These are phyloP conservation scores for Cladophialophora bantiana DNA, from an alignment of 2,329 filamentous ascomycete species.

Conservation along the genomic window DNA sequence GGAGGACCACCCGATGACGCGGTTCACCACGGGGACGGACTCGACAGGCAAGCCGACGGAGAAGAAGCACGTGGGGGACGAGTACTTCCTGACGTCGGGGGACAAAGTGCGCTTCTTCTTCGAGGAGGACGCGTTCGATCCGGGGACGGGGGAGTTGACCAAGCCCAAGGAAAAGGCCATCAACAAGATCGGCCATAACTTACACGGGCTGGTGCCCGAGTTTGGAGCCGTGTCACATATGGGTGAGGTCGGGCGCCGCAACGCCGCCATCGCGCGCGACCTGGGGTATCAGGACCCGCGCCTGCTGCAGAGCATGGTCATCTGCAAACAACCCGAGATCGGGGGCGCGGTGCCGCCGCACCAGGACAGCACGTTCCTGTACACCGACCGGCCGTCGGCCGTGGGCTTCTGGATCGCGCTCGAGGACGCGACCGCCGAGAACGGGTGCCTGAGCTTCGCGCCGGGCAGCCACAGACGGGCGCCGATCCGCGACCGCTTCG, in stretches of 20 bases:
- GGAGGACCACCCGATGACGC: conserved; percentile 87
- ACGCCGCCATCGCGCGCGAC: conserved; percentile 69
- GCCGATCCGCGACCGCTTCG: conserved; percentile 75
- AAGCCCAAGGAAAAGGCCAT: conserved; percentile 85
- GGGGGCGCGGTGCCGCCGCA: conserved; percentile 90
- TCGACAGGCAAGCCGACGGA: conserved; percentile 54
- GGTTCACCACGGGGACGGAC: conserved; percentile 84
- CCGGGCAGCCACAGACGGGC: conserved; percentile 80
- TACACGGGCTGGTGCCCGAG: conserved; percentile 72
- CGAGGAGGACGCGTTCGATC: conserved; percentile 87
- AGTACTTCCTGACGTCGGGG: conserved; percentile 88
- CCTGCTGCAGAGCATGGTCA: conserved; percentile 92
- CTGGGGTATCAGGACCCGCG: conserved; percentile 79
- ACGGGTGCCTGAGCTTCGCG: conserved; percentile 88
- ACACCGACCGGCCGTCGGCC: conserved; percentile 85
- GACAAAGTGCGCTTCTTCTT: conserved; percentile 98
- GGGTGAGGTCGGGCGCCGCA: conserved; percentile 49
- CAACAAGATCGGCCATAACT: conserved; percentile 85
- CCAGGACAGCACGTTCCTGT: conserved; percentile 91
- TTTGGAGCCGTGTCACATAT: conserved; percentile 67
- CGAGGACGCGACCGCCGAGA: conserved; percentile 84
- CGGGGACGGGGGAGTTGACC: conserved; percentile 64
- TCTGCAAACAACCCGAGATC: conserved; percentile 97
- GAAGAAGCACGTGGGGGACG: conserved; percentile 80
- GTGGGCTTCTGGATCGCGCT: conserved; percentile 98